Conservation (phyloP, 495 filamentous ascomycete species). For the Penicillium egyptiacum region DNA sequence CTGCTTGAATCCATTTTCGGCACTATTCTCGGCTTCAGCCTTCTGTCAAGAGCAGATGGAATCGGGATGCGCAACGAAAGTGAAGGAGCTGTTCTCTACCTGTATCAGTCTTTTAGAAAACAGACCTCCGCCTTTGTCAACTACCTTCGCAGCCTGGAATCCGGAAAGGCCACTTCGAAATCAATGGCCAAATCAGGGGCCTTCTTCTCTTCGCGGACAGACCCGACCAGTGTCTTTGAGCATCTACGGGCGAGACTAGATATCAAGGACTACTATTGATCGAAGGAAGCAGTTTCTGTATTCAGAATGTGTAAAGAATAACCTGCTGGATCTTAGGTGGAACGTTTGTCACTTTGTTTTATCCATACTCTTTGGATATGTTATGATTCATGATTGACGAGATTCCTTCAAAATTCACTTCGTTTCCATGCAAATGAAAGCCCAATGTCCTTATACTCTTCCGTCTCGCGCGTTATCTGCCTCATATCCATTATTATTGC, state of each 20-base stretch:
- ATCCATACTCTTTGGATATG: background rate
- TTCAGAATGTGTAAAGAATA: background rate
- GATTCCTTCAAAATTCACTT: background rate
- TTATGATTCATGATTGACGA: conserved; percentile 17
- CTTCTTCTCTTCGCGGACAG: conserved; percentile 30
- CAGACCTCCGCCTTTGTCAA: conserved; percentile 64
- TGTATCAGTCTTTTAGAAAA: conserved; percentile 65
- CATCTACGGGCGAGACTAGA: conserved; percentile 50
- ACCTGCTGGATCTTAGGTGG: background rate
- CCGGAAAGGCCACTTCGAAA: conserved; percentile 47
- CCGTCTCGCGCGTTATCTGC: background rate
- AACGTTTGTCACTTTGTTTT: background rate
- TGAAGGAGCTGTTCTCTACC: conserved; percentile 45
- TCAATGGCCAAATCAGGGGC: conserved; percentile 28
- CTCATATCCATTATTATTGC: background rate
- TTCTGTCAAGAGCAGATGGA: conserved; percentile 46
- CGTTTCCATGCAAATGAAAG: background rate
- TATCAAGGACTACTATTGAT: conserved; percentile 50
- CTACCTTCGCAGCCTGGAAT: conserved; percentile 44
- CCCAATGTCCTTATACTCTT: conserved; percentile 5
- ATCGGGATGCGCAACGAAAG: conserved; percentile 36
- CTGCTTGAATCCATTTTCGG: conserved; percentile 77
- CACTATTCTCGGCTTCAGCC: conserved; percentile 67
- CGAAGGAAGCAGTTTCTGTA: background rate
- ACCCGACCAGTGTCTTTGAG: conserved; percentile 48